Base-by-base conservation (phyloP, 129 eudicot species). In the Helichrysum umbraculigerum region DNA sequence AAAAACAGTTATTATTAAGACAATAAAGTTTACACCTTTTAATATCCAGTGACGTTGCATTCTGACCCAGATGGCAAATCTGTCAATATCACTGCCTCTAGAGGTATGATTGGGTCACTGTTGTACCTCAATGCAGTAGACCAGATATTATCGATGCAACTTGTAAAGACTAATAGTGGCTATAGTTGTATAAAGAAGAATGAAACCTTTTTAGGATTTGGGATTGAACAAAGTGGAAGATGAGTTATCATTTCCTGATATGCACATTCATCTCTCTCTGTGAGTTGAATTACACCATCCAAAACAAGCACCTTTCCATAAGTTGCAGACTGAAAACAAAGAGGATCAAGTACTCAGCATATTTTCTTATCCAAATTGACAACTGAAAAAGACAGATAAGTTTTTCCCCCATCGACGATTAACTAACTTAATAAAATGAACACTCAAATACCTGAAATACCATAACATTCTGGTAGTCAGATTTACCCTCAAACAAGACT, bases 201-300 rank as follows among this genome's bases (percentile, higher is more conserved):
- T 9, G 34, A 33, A 35, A 93, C 98, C 97, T 93, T 93, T 75
- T 90, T 93, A 21, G 98, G 98, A 74, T 86, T 86, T 35, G 96
- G 89, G 79, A 93, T 93, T 14, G 97, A 93, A 81, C 95, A 83
- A 69, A 93, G 98, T 7, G 98, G 98, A 66, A 93, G 92, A 78
- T 93, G 98, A 61, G 88, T 72, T 41, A 93, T 93, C 98, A 93
- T 93, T 83, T 93, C 98, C 77, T 93, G 98, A 80, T 93, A 93
- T 62, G 98, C 98, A 79, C 92, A 93, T 84, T 93, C 98, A 72
- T 93, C 98, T 81, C 98, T 86, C 83, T 93, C 98, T 17, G 98
- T 93, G 66, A 90, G 96, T 79, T 93, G 98, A 77, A 93, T 90
- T 8, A 93, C 98, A 59, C 98, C 98, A 81, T 93, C 98, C 78